These are phyloP conservation scores for Phaeodactylum tricornutum DNA, from an alignment of 108 stramenopile genomes.

Conservation along the genomic window DNA sequence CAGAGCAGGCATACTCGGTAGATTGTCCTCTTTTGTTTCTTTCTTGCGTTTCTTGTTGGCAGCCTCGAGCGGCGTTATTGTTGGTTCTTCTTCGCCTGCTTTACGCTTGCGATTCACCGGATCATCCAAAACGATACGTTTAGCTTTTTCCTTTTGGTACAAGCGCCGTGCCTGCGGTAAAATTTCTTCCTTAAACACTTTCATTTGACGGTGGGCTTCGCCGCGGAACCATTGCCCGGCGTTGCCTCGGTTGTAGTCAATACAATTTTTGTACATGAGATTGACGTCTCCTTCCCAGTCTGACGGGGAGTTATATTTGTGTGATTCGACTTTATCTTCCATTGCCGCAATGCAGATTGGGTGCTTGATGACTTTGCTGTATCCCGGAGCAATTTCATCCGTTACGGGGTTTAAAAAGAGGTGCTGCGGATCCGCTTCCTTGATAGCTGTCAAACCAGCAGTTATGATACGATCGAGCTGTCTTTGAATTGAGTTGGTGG, in stretches of 20 bases:
- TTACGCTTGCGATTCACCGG: conserved; percentile 35
- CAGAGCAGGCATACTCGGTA: conserved; percentile 66
- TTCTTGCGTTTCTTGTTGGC: conserved; percentile 38
- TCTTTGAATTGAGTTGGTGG: conserved; percentile 37
- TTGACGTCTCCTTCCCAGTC: conserved; percentile 71
- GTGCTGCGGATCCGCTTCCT: conserved; percentile 65
- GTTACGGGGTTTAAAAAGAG: conserved; percentile 83
- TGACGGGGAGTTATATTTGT: conserved; percentile 42
- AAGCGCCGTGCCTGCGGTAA: conserved; percentile 46
- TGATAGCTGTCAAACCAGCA: conserved; percentile 54
- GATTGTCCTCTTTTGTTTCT: conserved; percentile 32
- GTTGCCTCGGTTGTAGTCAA: conserved; percentile 69
- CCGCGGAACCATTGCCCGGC: conserved; percentile 72
- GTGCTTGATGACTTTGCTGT: conserved; percentile 60
- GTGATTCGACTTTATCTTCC: conserved; percentile 56
- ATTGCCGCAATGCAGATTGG: conserved; percentile 78
- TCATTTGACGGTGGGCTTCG: conserved; percentile 68
- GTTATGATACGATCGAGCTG: conserved; percentile 64
- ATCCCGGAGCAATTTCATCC: conserved; percentile 81
- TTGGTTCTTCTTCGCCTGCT: conserved; percentile 17
- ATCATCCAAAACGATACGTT: conserved; percentile 44
- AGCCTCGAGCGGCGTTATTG: conserved; percentile 22
- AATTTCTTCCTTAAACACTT: conserved; percentile 65
- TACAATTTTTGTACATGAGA: conserved; percentile 79
- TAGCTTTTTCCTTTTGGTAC: conserved; percentile 38